Evolutionary conservation across 2,329 filamentous ascomycete species (phyloP).

Genomic region (Colletotrichum acutatum): DNA sequence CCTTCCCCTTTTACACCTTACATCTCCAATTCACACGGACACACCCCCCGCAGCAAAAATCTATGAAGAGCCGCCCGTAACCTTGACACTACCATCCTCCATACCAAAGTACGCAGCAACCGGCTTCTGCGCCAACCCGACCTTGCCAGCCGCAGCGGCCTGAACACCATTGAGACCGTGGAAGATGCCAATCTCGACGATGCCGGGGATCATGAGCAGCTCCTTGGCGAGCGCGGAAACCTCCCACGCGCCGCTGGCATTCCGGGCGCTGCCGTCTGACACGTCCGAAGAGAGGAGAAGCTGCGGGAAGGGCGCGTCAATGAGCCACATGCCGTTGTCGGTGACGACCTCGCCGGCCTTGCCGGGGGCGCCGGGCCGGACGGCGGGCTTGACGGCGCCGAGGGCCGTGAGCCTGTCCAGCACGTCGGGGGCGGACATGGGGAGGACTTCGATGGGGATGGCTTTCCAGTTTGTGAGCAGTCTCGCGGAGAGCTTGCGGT

Average conservation of each 20-base stretch:
- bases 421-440: slow-evolving; percentile 82
- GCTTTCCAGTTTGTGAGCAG: slow-evolving; percentile 82
- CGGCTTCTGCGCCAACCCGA: slow-evolving; percentile 85
- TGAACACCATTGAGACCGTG: slow-evolving; percentile 82
- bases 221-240: slow-evolving; percentile 78
- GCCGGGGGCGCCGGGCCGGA: slow-evolving; percentile 77
- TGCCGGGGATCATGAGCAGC: slow-evolving; percentile 85
- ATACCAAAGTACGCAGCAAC: slow-evolving; percentile 96
- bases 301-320: slow-evolving; percentile 88
- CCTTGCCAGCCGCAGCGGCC: slow-evolving; percentile 61
- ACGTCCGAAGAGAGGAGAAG: slow-evolving; percentile 72
- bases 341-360: slow-evolving; percentile 83
- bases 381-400: slow-evolving; percentile 75
- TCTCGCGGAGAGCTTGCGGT: slow-evolving; percentile 84
- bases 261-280: slow-evolving; percentile 46
- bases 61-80: slow-evolving; percentile 42
- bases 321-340: slow-evolving; percentile 76
- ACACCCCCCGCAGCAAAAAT: not conserved
- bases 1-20: not conserved
- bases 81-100: slow-evolving; percentile 76
- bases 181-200: slow-evolving; percentile 94
- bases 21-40: too few species aligned
- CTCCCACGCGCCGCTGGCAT: slow-evolving; percentile 77
- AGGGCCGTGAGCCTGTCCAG: slow-evolving; percentile 77
- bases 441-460: slow-evolving; percentile 94